Base-by-base conservation (phyloP, 31 red algal genomes). In the Endocladia muricata region DNA sequence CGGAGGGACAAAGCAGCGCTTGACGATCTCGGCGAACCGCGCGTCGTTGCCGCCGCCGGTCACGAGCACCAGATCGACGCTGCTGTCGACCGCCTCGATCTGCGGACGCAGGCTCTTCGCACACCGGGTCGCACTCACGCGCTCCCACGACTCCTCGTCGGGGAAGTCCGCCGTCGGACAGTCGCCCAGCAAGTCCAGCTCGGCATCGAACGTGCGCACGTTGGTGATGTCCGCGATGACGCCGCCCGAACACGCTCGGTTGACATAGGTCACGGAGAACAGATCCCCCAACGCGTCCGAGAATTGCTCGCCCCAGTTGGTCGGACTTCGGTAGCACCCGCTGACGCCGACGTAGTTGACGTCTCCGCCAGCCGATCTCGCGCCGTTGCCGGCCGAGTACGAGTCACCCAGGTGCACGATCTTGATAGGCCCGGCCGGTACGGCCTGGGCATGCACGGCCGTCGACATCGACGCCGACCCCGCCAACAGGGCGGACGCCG, bases 371-470 rank as follows among this genome's bases (percentile, higher is more conserved):
- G 4, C 13, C 25, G 25, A 28, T 6, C 55, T 22, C 6, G 55
- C 55, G 32, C 55, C 55, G 55, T 58, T 58, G 25, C 55, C 55
- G 0, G 55, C 55, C 6, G 55, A 58, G 32, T 28, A 58, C 55
- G 55, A 58, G 55, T 58, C 55, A 4, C 55, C 55, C 25, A 58
- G 55, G 13, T 58, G 55, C 4, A 58, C 55, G 25, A 58, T 58
- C 13, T 28, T 58, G 55, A 58, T 28, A 9, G 55, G 55, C 6
- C 25, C 25, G 6, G 25, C 30, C 55, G 4, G 6, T 28, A 28
- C 25, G 6, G 55, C 55, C 55, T 28, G 32, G 13, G 13, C 55
- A 58, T n/a, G n/a, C n/a, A n/a, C n/a, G n/a, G n/a, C n/a, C n/a
- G n/a, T n/a, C n/a, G n/a, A n/a, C n/a, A n/a, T n/a, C n/a, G n/a